Evolutionary conservation across 164 flowering plant species (phyloP), one percentile per base, ranked within the genome.

Genomic region (Annona squamosa): DNA sequence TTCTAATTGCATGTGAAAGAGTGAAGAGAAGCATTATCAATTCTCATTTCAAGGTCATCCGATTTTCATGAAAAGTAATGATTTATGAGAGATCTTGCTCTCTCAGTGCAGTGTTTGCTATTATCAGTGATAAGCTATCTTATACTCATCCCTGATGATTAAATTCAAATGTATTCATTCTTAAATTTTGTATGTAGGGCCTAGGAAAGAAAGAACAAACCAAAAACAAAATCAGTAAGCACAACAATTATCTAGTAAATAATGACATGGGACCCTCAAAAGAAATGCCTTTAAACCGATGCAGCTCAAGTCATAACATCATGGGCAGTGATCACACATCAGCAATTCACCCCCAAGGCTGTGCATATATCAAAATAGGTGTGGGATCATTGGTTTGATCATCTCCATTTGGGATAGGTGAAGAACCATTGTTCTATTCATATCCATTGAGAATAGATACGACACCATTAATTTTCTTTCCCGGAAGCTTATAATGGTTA

Each of bases 271-370:
- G 56, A 46, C 71, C 43, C 72, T 70, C 74, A 12, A 48, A 45
- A 46, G n/a, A 26, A 26, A 26, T 72, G 91, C 98, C 98, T 86
- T 72, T 76, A 92, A 70, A 73, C 87, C 87, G 43, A 94, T 81
- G 77, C 98, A 94, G 71, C 61, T 67, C 61, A 80, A 76, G 74
- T 94, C 96, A 68, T 85, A 94, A 17, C 93, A 75, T 2, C 97
- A 85, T 48, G 98, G 98, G 48, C 97, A 94, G 18, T 71, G 81
- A 80, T 94, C 97, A 75, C 98, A 94, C 67, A 92, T 68, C 71
- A 92, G n/a, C 66, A 92, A 72, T 16, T 82, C 82, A 68, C 97
- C 97, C 4, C 93, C 97, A 82, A 82, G 84, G 65, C 83, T 48
- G 89, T 81, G 77, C 98, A 94, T 68, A 89, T 85, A 71, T 74